Evolutionary conservation across 345 rosid genomes (phyloP).

Genomic region (Euphorbia pulcherrima): DNA sequence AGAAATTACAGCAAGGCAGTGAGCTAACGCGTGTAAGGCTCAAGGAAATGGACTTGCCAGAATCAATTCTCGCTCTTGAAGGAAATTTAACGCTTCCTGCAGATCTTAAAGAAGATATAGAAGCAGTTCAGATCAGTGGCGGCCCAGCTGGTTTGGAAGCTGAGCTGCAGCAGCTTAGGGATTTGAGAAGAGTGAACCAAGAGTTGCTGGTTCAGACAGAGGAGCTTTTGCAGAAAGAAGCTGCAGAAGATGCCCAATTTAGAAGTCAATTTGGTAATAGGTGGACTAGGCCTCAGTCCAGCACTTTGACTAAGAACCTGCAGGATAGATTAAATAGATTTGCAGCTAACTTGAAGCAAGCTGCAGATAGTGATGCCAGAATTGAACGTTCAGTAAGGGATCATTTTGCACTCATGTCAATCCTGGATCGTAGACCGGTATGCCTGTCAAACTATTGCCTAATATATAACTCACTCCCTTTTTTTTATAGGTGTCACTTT

Average conservation of each 20-base stretch:
- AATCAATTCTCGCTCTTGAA: constrained; percentile 86
- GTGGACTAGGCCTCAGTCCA: constrained; percentile 98
- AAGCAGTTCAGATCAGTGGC: constrained; percentile 90
- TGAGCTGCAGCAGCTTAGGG: constrained; percentile 88
- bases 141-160: constrained; percentile 90
- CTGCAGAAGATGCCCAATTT: constrained; percentile 85
- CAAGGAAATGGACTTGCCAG: constrained; percentile 99
- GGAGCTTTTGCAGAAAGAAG: constrained; percentile 96
- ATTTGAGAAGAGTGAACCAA: constrained; percentile 88
- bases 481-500: too few relatives aligned
- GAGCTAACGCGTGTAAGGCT: constrained; percentile 91
- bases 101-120: constrained; percentile 88
- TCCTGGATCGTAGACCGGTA: constrained; percentile 88
- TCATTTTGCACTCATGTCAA: constrained; percentile 70
- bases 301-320: constrained; percentile 90
- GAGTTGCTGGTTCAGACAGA: constrained; percentile 89
- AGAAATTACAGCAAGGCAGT: constrained; percentile 93
- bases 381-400: constrained; percentile 95
- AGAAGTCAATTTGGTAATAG: constrained; percentile 97
- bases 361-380: constrained; percentile 89
- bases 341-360: constrained; percentile 95
- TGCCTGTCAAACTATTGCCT: constrained; percentile 19
- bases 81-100: constrained; percentile 62
- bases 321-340: constrained; percentile 89
- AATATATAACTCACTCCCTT: too few relatives aligned